Base-by-base conservation (phyloP, 2,329 filamentous ascomycete genomes). In the Colletotrichum sp. region DNA sequence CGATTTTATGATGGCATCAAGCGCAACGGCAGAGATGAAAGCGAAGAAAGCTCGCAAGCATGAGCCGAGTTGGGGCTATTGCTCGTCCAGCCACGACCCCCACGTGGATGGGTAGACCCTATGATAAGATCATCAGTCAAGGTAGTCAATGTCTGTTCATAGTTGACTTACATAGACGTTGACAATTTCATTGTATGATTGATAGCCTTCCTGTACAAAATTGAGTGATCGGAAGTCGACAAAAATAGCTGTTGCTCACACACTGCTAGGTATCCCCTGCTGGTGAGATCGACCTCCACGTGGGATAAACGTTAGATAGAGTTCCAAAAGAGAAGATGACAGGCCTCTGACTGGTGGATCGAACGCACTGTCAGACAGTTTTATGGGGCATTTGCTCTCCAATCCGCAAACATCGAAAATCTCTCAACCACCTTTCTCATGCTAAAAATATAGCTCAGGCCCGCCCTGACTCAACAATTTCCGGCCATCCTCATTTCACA, bases 381-480 rank as follows among this genome's bases (percentile, higher is more conserved):
- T 56, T 59, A 64, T 63, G 73, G 73, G 58, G 58, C 34, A 62
- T 9, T 28, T 21, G n/a, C 30, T 43, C 6, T 48, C 36, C 16
- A 43, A 21, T 69, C 65, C 38, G 64, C 64, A 56, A 56, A 56
- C 55, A 26, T 48, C 59, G 2, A 75, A 75, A 75, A 68, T 75
- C 69, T 75, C 73, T 73, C 73, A 75, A 73, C 43, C 24, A n/a
- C 59, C 67, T 62, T 6, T 26, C 7, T 68, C n/a, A 52, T 68
- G 24, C 64, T 64, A 75, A 75, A 73, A 73, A n/a, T n/a, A n/a
- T 73, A 73, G 70, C 73, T 73, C 73, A 69, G 24, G 52, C 30
- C 14, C 30, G 43, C 36, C 38, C 73, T 32, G 58, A 69, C 69
- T 73, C 69, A 75, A 75, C 73, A 68, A 62, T 24, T 63, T 62